Conservation (phyloP, 163 green algal species). For the Chloromonas sp. region DNA sequence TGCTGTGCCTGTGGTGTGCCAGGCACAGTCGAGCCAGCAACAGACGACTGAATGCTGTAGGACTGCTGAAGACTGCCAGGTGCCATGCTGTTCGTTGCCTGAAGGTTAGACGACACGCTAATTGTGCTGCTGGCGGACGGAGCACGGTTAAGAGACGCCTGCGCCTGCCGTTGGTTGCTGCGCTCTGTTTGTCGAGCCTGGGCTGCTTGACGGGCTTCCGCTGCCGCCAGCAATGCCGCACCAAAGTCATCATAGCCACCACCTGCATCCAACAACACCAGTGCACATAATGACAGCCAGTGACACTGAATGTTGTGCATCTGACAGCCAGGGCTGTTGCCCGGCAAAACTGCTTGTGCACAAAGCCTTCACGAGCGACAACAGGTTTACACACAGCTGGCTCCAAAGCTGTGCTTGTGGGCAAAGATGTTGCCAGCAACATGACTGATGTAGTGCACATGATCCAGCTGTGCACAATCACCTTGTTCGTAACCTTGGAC, state of each 20-base stretch:
- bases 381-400: too few species aligned
- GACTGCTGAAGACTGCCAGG: not conserved
- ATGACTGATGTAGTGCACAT: not conserved
- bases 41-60: not conserved
- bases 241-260: conserved; percentile 28
- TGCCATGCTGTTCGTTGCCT: not conserved
- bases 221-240: conserved; percentile 7
- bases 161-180: not conserved
- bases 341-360: not conserved
- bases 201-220: not conserved
- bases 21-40: too few species aligned
- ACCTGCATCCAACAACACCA: not conserved
- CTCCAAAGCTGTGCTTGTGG: not conserved
- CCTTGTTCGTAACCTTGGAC: not conserved
- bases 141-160: not conserved
- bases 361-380: too few species aligned
- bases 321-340: not conserved
- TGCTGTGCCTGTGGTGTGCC: not conserved
- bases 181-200: not conserved
- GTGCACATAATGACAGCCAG: not conserved
- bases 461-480: not conserved
- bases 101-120: not conserved
- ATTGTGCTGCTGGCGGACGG: not conserved
- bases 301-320: not conserved
- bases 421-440: not conserved